These are phyloP conservation scores for Oropetium thomaeum DNA, from an alignment of 176 grass and related monocot species.

Conservation along the genomic window DNA sequence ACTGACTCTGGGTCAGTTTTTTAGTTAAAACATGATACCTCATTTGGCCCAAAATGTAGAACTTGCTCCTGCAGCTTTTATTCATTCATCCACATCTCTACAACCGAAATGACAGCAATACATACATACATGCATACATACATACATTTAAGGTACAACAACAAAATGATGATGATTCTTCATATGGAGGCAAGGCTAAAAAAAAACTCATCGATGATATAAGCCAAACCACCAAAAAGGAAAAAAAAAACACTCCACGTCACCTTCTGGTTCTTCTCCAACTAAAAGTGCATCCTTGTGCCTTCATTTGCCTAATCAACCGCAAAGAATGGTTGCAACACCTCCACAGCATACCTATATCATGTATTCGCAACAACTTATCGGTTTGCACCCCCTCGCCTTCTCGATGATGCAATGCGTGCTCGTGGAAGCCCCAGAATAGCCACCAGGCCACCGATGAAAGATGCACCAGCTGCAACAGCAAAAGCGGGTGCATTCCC, in stretches of 20 bases:
- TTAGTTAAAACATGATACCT: no score
- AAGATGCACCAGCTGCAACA: conserved; percentile 65
- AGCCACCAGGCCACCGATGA: conserved; percentile 69
- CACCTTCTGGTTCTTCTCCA: not conserved
- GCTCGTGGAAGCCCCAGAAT: conserved; percentile 73
- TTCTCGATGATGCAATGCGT: conserved; percentile 42
- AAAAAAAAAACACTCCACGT: not conserved
- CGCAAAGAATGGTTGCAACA: conserved; percentile 41
- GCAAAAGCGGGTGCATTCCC: conserved; percentile 78
- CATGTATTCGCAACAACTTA: conserved; percentile 16
- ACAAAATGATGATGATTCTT: not conserved
- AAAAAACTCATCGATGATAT: conserved; percentile 4
- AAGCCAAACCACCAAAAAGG: not conserved
- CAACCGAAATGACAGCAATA: not conserved
- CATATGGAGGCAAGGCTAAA: conserved; percentile 3
- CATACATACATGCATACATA: not conserved
- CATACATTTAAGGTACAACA: conserved; percentile 8
- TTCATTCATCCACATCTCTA: conserved; percentile 7
- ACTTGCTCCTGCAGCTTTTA: conserved; percentile 21
- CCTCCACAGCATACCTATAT: conserved; percentile 13
- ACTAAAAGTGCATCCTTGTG: not conserved
- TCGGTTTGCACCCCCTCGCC: conserved; percentile 33
- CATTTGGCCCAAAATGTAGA: no score
- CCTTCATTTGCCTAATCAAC: conserved; percentile 15
- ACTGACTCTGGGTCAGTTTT: no score